Conservation (phyloP, 192 early-diverging fungal species). For the Coemansia sp. region DNA sequence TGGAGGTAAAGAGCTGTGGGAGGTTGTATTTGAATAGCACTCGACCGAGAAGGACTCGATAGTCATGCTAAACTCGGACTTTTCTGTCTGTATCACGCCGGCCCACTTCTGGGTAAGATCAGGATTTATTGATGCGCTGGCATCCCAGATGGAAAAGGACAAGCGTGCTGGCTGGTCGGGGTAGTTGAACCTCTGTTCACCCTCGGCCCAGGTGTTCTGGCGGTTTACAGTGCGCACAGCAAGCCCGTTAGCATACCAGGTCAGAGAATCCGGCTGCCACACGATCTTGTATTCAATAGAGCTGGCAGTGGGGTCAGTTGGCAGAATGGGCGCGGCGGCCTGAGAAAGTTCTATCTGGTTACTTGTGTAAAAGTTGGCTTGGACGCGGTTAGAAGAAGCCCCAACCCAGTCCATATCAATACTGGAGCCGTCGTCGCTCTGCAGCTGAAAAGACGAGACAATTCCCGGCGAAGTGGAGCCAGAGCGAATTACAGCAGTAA, state of each 20-base stretch:
- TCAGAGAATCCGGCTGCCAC: slow-evolving; percentile 60
- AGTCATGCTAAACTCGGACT: slow-evolving; percentile 46
- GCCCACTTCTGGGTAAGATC: slow-evolving; percentile 55
- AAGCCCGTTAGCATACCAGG: slow-evolving; percentile 59
- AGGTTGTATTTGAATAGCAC: slow-evolving; percentile 51
- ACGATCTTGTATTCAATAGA: slow-evolving; percentile 63
- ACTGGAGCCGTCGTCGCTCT: slow-evolving; percentile 58
- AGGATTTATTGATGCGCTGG: slow-evolving; percentile 37
- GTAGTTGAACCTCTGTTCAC: slow-evolving; percentile 49
- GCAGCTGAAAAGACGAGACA: slow-evolving; percentile 61
- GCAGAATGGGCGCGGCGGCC: slow-evolving; percentile 19
- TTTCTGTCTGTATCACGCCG: slow-evolving; percentile 40
- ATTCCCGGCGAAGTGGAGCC: slow-evolving; percentile 58
- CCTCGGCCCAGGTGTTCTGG: slow-evolving; percentile 52
- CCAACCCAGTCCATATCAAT: slow-evolving; percentile 67
- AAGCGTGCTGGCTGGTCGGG: slow-evolving; percentile 53
- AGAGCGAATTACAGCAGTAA: slow-evolving; percentile 57
- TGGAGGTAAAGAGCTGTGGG: slow-evolving; percentile 5
- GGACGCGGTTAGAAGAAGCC: slow-evolving; percentile 52
- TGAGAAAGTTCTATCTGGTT: slow-evolving; percentile 43
- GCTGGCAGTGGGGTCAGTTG: slow-evolving; percentile 38
- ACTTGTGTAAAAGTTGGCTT: slow-evolving; percentile 62
- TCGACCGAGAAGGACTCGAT: slow-evolving; percentile 54
- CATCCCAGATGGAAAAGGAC: slow-evolving; percentile 65
- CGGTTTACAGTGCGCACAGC: slow-evolving; percentile 55